Percentiles rank a stretch among this genome's conserved stretches.
Conservation (phyloP, 2,329 filamentous ascomycete species). For the Fusarium compactum region DNA sequence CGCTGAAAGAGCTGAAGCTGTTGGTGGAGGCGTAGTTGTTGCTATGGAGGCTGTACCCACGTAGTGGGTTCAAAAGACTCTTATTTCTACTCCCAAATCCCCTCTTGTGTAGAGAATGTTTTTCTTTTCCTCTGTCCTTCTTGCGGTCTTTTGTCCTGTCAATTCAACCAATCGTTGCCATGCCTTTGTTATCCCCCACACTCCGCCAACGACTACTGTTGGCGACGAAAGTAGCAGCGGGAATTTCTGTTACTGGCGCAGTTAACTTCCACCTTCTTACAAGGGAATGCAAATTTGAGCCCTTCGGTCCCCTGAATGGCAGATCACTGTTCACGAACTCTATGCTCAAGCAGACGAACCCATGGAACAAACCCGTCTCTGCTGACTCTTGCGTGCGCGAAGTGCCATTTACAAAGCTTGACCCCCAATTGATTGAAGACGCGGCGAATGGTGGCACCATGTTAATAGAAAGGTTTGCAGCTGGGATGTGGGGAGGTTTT, state of each 20-base stretch:
- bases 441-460: slow-evolving; percentile 28
- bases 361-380: slow-evolving; percentile 36
- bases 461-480: slow-evolving; percentile 31
- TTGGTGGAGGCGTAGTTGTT: not conserved
- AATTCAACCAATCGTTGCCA: fast-evolving
- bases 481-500: slow-evolving; percentile 41
- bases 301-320: slow-evolving; percentile 21
- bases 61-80: not conserved
- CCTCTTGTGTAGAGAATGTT: fast-evolving
- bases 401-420: slow-evolving; percentile 17
- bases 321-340: slow-evolving; percentile 28
- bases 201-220: not conserved
- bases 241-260: slow-evolving; percentile 9
- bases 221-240: not conserved
- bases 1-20: not conserved
- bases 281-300: slow-evolving; percentile 39
- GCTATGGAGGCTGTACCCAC: not conserved
- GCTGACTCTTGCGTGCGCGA: slow-evolving; percentile 38
- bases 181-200: not conserved
- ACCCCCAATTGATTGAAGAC: slow-evolving; percentile 22
- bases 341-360: slow-evolving; percentile 30
- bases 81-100: not conserved
- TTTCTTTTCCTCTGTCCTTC: not conserved
- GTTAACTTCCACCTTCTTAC: slow-evolving; percentile 31
- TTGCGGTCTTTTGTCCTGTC: not conserved